These are phyloP conservation scores for Funneliformis mosseae DNA, from an alignment of 192 early-diverging fungal genomes.

Conservation along the genomic window DNA sequence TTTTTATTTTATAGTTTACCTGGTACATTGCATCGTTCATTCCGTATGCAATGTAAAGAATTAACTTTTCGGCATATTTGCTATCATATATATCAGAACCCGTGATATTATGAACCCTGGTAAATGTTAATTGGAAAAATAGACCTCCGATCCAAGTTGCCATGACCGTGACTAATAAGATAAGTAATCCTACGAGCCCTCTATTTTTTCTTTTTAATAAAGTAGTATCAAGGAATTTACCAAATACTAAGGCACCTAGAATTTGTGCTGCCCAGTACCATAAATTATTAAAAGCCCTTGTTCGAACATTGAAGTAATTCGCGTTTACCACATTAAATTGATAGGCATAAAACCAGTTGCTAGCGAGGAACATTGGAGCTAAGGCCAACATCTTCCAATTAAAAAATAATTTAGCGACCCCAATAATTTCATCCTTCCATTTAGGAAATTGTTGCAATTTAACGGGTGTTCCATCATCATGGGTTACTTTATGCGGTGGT, in stretches of 20 bases:
- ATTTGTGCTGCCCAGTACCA: constrained; percentile 83
- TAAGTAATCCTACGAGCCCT: constrained; percentile 59
- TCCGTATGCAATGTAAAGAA: constrained; percentile 78
- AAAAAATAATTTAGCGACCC: constrained; percentile 60
- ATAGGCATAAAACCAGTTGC: constrained; percentile 84
- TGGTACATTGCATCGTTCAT: constrained; percentile 84
- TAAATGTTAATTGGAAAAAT: constrained; percentile 59
- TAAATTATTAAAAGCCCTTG: constrained; percentile 72
- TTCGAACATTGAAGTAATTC: constrained; percentile 66
- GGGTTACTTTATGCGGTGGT: constrained; percentile 60
- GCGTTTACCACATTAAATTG: constrained; percentile 64
- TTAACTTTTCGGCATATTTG: constrained; percentile 58
- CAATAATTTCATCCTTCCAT: constrained; percentile 54
- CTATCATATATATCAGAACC: constrained; percentile 34
- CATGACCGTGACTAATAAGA: constrained; percentile 53
- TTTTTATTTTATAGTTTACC: constrained; percentile 40
- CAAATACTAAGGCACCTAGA: constrained; percentile 62
- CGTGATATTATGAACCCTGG: constrained; percentile 52
- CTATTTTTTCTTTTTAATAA: constrained; percentile 60
- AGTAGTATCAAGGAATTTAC: constrained; percentile 65
- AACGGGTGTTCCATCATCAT: constrained; percentile 70
- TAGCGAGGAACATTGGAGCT: constrained; percentile 67
- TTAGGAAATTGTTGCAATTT: constrained; percentile 71
- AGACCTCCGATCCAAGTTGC: constrained; percentile 71
- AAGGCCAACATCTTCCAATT: constrained; percentile 71